phyloP scores from a whole-genome alignment of 2,329 filamentous ascomycete genomes.

The Pestalotiopsis sp. region DNA sequence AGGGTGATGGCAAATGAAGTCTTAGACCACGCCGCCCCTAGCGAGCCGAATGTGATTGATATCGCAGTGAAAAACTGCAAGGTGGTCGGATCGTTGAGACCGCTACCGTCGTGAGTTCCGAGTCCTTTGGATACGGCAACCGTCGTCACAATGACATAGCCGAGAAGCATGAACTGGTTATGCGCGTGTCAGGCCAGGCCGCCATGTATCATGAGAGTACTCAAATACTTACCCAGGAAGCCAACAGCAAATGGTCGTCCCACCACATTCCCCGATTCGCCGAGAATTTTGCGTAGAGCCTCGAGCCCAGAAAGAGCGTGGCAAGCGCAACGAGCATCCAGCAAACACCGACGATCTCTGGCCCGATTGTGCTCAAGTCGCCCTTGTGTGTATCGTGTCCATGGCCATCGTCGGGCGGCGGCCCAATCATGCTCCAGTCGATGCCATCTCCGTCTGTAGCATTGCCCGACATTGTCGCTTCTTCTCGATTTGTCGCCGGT shows the following conservation, averaged over 20 bases:
- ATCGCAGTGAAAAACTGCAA: constrained; percentile 7
- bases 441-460: not conserved
- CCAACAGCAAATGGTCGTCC: constrained; percentile 14
- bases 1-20: constrained; percentile 37
- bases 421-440: constrained; percentile 6
- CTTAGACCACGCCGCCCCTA: constrained; percentile 35
- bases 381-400: constrained; percentile 8
- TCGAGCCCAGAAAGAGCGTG: constrained; percentile 1
- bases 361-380: constrained; percentile 9
- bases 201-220: not conserved
- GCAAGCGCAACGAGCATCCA: constrained; percentile 8
- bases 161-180: constrained; percentile 4
- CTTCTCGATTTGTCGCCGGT: not conserved
- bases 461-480: not conserved
- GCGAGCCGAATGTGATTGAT: not conserved
- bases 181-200: not conserved
- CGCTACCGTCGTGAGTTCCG: constrained; percentile 11
- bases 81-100: constrained; percentile 4
- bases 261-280: constrained; percentile 14
- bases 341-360: constrained; percentile 6
- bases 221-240: constrained; percentile 9
- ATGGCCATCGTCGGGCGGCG: constrained; percentile 10
- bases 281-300: constrained; percentile 9
- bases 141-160: constrained; percentile 4
- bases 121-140: constrained; percentile 3